Evolutionary conservation across 495 filamentous ascomycete species (phyloP).

Genomic region (Aspergillus coremiiformis): DNA sequence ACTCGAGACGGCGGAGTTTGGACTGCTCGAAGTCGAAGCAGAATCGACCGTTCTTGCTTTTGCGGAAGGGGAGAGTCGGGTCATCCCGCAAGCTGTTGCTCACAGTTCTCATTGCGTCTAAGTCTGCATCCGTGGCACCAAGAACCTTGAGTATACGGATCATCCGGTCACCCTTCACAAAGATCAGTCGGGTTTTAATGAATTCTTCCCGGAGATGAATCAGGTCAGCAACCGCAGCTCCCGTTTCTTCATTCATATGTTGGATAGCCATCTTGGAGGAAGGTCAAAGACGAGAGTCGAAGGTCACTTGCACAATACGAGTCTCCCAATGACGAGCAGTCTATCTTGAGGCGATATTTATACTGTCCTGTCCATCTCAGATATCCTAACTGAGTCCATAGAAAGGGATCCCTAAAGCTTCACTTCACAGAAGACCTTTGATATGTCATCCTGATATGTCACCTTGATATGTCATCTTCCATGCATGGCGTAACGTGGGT

Average conservation of each 20-base stretch:
- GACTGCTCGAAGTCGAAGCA: not conserved
- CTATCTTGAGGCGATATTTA: not conserved
- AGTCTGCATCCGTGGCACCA: not conserved
- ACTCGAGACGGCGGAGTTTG: not conserved
- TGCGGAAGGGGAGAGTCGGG: not conserved
- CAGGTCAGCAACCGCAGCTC: not conserved
- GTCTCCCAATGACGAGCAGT: not conserved
- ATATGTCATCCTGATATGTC: too few relatives aligned
- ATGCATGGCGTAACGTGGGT: too few relatives aligned
- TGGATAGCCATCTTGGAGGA: not conserved
- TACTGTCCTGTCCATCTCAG: not conserved
- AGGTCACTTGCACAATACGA: not conserved
- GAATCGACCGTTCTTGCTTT: not conserved
- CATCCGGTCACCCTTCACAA: not conserved
- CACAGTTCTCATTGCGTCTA: not conserved
- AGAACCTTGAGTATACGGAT: not conserved
- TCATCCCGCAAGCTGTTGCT: not conserved
- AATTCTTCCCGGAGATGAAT: not conserved
- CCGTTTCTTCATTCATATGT: not conserved
- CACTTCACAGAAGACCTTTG: too few relatives aligned
- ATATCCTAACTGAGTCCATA: too few relatives aligned
- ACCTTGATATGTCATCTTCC: too few relatives aligned
- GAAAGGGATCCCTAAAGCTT: too few relatives aligned
- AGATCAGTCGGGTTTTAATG: not conserved
- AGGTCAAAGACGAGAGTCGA: not conserved